Percentiles rank a stretch among this genome's conserved stretches.
phyloP scores from a whole-genome alignment of 2,329 filamentous ascomycete species.

The Xylariomycetidae sp. region DNA sequence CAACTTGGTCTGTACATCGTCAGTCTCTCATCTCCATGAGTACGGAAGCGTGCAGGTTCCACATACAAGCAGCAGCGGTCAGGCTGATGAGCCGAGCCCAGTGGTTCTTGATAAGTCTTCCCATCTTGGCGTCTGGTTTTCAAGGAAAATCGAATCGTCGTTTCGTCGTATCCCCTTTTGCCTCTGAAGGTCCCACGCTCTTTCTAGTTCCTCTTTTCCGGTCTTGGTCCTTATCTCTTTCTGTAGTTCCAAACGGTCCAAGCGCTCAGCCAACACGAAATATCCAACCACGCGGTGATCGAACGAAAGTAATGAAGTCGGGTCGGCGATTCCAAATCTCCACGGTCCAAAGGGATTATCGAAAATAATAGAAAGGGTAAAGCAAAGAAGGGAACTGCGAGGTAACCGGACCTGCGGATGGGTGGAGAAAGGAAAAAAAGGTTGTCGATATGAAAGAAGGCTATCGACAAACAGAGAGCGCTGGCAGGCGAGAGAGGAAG shows the following conservation, averaged over 20 bases:
- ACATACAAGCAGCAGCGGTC: conserved; percentile 60
- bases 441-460: conserved; percentile 44
- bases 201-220: conserved; percentile 11
- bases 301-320: conserved; percentile 15
- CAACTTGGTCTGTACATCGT: conserved; percentile 68
- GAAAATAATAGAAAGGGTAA: conserved; percentile 5
- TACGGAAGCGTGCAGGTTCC: conserved; percentile 1
- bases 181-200: conserved; percentile 15
- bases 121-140: conserved; percentile 55
- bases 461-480: conserved; percentile 42
- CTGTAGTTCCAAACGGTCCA: conserved; percentile 15
- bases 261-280: conserved; percentile 10
- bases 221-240: conserved; percentile 13
- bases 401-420: conserved; percentile 49
- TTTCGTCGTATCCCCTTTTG: conserved; percentile 10
- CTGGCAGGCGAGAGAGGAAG: conserved; percentile 30
- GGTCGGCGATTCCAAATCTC: conserved; percentile 9
- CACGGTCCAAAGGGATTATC: conserved; percentile 9
- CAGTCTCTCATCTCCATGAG: not conserved
- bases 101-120: conserved; percentile 98
- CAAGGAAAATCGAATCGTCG: conserved; percentile 4
- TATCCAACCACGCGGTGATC: conserved; percentile 9
- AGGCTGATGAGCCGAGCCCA: conserved; percentile 93
- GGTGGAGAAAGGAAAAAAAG: conserved; percentile 28
- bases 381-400: conserved; percentile 28